phyloP scores from a whole-genome alignment of 2,329 filamentous ascomycete genomes.

The Exophiala dermatitidis region DNA sequence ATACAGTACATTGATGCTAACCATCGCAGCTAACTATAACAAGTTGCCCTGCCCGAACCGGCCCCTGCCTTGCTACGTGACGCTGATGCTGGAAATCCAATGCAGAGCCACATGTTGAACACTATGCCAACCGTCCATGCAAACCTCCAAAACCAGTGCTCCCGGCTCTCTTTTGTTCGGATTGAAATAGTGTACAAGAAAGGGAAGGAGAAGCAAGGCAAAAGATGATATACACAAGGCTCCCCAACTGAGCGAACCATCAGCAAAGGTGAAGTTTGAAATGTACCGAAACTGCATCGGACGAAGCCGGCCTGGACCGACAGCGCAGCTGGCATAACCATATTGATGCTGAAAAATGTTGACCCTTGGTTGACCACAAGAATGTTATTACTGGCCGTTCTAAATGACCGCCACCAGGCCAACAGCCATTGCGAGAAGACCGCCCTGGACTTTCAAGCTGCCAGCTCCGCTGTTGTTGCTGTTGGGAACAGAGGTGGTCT shows the following conservation, averaged over 20 bases:
- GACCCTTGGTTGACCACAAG: too few species aligned
- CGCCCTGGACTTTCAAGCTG: conserved; percentile 32
- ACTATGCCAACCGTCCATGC: neutral
- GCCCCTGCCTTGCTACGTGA: too few species aligned
- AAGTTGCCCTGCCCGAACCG: too few species aligned
- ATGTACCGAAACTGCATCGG: neutral
- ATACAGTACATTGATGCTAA: too few species aligned
- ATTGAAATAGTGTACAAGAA: neutral
- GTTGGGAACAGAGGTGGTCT: conserved; percentile 32
- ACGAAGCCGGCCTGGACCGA: neutral
- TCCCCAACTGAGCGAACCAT: neutral
- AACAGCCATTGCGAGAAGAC: conserved; percentile 33
- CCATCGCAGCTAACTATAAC: too few species aligned
- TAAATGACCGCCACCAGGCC: conserved; percentile 34
- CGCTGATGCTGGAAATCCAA: too few species aligned
- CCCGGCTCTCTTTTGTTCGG: neutral
- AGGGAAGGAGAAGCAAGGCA: neutral
- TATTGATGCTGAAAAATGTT: too few species aligned
- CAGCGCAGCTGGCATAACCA: too few species aligned
- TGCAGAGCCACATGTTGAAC: neutral
- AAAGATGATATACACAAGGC: neutral
- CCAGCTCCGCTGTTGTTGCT: conserved; percentile 29
- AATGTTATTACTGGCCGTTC: conserved; percentile 6
- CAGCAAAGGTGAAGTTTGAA: neutral
- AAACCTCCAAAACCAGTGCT: neutral